These are phyloP conservation scores for Sclerospora graminicola DNA, from an alignment of 352 stramenopile genomes.

Conservation along the genomic window DNA sequence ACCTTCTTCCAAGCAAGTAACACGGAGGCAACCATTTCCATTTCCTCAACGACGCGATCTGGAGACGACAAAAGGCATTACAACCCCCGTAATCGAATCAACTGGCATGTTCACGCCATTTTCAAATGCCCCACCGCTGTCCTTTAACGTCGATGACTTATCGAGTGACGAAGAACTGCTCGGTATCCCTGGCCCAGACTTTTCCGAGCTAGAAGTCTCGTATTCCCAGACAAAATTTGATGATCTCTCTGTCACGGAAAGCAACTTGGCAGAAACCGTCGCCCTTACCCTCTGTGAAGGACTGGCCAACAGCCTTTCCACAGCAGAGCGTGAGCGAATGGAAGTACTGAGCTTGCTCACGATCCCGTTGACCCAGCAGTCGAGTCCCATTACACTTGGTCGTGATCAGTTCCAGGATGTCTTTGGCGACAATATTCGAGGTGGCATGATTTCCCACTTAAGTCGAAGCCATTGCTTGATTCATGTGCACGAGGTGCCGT, in stretches of 20 bases:
- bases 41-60: no score
- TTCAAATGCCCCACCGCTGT: constrained; percentile 3
- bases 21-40: no score
- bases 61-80: no score
- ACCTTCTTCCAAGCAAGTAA: no score
- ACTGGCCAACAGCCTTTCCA: constrained; percentile 32
- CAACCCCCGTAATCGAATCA: no score
- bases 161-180: constrained; percentile 57
- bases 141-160: constrained; percentile 15
- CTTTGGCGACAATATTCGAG: constrained; percentile 59
- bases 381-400: constrained; percentile 24
- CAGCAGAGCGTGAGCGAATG: constrained; percentile 32
- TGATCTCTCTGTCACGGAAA: constrained; percentile 47
- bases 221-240: constrained; percentile 56
- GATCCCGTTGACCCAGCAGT: constrained; percentile 23
- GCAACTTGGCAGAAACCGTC: constrained; percentile 15
- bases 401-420: constrained; percentile 54
- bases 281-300: constrained; percentile 30
- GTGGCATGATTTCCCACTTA: constrained; percentile 37
- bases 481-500: constrained; percentile 30
- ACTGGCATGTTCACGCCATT: no score
- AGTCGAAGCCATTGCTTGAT: constrained; percentile 59
- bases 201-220: constrained; percentile 42
- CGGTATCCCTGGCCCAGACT: constrained; percentile 25
- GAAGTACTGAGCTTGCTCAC: constrained; percentile 38